Percentiles rank a stretch among this genome's conserved stretches.
phyloP scores from a whole-genome alignment of 768 basidiomycete species.

The Megacollybia marginata region DNA sequence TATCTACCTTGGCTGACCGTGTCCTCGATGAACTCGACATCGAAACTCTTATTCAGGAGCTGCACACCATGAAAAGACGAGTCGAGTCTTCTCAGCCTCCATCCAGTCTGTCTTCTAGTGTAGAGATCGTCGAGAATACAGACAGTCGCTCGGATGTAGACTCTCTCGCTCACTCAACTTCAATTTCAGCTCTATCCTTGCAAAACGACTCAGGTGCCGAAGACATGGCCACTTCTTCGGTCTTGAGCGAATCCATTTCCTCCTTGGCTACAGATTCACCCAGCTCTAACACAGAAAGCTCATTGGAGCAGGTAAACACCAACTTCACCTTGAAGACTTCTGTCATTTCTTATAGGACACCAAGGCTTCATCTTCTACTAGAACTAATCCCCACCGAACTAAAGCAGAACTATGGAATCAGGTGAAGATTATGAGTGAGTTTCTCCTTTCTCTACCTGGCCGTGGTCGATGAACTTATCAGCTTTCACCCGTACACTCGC shows the following conservation, averaged over 20 bases:
- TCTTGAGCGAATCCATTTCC: not conserved
- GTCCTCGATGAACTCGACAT: constrained; percentile 73
- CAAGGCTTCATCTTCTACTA: constrained; percentile 1
- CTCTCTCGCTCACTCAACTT: constrained; percentile 1
- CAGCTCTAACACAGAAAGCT: not conserved
- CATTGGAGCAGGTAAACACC: constrained; percentile 1
- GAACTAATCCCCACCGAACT: constrained; percentile 24
- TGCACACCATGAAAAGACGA: constrained; percentile 27
- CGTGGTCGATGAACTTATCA: constrained; percentile 20
- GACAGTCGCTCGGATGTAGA: not conserved
- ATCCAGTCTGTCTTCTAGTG: not conserved
- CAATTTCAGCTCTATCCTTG: not conserved
- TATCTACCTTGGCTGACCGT: constrained; percentile 59
- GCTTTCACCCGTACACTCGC: constrained; percentile 87
- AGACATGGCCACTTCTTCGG: constrained; percentile 6
- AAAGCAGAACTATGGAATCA: constrained; percentile 89
- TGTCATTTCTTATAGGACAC: constrained; percentile 2
- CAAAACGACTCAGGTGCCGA: constrained; percentile 5
- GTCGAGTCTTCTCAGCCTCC: constrained; percentile 21
- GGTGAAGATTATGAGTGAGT: constrained; percentile 78
- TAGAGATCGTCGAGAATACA: not conserved
- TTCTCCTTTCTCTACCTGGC: not conserved
- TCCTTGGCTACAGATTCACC: not conserved
- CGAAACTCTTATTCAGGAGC: constrained; percentile 54
- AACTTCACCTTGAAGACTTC: constrained; percentile 2